phyloP scores from a whole-genome alignment of 2,329 filamentous ascomycete species.

The Ustilaginoidea virens region DNA sequence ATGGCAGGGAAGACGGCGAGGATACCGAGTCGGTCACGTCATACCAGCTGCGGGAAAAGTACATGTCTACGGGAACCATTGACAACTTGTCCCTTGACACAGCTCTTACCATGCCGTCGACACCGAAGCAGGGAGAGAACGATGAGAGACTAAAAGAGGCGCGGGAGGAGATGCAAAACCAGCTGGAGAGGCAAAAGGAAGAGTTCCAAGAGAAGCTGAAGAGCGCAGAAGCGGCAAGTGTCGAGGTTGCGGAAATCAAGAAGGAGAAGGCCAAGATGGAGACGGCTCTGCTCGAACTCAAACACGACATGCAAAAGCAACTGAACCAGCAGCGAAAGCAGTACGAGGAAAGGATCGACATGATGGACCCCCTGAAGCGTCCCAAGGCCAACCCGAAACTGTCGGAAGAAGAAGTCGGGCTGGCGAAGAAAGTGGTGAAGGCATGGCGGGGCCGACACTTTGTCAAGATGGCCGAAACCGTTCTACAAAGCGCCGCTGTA shows the following conservation, averaged over 20 bases:
- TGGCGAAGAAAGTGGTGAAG: slow-evolving; percentile 49
- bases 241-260: slow-evolving; percentile 71
- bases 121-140: slow-evolving; percentile 62
- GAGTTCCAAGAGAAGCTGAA: slow-evolving; percentile 68
- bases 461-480: slow-evolving; percentile 83
- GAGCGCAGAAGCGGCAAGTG: slow-evolving; percentile 54
- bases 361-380: slow-evolving; percentile 50
- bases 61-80: slow-evolving; percentile 83
- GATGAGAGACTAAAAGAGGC: slow-evolving; percentile 62
- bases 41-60: slow-evolving; percentile 82
- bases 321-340: slow-evolving; percentile 69
- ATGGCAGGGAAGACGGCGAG: slow-evolving; percentile 63
- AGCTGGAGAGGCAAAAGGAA: slow-evolving; percentile 72
- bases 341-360: slow-evolving; percentile 72
- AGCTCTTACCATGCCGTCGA: slow-evolving; percentile 83
- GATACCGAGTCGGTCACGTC: slow-evolving; percentile 82
- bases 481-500: slow-evolving; percentile 73
- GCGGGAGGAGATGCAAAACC: slow-evolving; percentile 68
- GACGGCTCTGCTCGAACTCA: slow-evolving; percentile 58
- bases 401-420: slow-evolving; percentile 54
- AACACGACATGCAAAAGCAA: slow-evolving; percentile 79
- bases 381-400: slow-evolving; percentile 47
- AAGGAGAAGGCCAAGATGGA: slow-evolving; percentile 79
- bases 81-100: slow-evolving; percentile 97
- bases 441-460: slow-evolving; percentile 78